Conservation (phyloP, 2,329 filamentous ascomycete species). For the Xylaria sp. region DNA sequence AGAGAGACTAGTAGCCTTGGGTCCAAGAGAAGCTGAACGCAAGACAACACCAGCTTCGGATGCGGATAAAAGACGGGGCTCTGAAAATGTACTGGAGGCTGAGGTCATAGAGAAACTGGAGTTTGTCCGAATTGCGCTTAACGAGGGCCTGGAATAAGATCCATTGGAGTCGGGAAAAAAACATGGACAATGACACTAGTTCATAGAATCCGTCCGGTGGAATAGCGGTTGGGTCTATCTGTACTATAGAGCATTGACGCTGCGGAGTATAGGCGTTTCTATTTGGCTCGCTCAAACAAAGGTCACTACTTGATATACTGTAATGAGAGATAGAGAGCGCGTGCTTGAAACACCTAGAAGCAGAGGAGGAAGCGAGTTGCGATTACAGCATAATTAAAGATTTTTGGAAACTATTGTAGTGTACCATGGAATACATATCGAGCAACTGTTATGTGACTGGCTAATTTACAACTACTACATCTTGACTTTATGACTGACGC, state of each 20-base stretch:
- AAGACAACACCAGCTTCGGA: slow-evolving; percentile 52
- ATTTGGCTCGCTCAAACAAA: slow-evolving; percentile 8
- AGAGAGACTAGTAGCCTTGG: slow-evolving; percentile 78
- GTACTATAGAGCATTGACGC: slow-evolving; percentile 26
- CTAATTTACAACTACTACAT: neutral
- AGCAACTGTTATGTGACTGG: neutral
- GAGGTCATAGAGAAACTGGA: slow-evolving; percentile 78
- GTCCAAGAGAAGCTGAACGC: slow-evolving; percentile 76
- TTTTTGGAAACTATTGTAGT: neutral
- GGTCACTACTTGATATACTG: slow-evolving; percentile 15
- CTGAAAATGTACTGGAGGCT: slow-evolving; percentile 77
- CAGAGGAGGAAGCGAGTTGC: slow-evolving; percentile 1
- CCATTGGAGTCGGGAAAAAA: no score
- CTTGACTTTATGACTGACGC: neutral
- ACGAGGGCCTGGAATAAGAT: slow-evolving; percentile 60
- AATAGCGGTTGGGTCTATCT: neutral
- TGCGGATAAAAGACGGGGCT: slow-evolving; percentile 53
- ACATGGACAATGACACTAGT: no score
- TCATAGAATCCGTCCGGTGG: neutral
- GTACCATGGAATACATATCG: neutral
- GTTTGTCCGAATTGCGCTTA: slow-evolving; percentile 66
- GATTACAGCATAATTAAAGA: neutral
- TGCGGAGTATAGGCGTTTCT: slow-evolving; percentile 34
- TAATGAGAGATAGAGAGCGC: slow-evolving; percentile 3
- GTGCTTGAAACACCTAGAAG: neutral